phyloP scores from a whole-genome alignment of 371 early-diverging fungal species.

The Dichotomocladium elegans region DNA sequence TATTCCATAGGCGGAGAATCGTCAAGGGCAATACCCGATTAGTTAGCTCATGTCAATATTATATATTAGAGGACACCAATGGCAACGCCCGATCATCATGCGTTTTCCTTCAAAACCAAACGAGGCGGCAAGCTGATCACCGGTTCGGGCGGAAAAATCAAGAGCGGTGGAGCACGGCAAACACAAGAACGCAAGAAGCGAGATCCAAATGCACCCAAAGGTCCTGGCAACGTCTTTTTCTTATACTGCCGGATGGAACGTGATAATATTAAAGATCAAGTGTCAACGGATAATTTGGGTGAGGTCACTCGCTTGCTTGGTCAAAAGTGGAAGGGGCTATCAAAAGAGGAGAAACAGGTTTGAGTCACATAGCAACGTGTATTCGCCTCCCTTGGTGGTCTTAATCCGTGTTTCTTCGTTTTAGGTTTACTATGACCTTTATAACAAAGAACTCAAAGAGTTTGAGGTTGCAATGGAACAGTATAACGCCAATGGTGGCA shows the following conservation, averaged over 20 bases:
- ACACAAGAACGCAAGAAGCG: conserved; percentile 24
- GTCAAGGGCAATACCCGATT: too few species aligned
- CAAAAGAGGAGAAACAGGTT: conserved; percentile 43
- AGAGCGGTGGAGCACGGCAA: too few species aligned
- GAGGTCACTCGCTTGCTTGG: conserved; percentile 43
- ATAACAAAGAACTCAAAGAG: conserved; percentile 36
- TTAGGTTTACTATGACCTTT: conserved; percentile 43
- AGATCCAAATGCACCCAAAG: conserved; percentile 62
- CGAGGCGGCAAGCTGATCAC: too few species aligned
- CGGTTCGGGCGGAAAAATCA: too few species aligned
- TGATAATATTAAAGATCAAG: conserved; percentile 46
- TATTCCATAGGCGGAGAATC: too few species aligned
- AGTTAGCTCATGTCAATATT: too few species aligned
- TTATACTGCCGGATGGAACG: conserved; percentile 53
- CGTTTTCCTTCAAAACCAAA: too few species aligned
- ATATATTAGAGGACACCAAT: not conserved
- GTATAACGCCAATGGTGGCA: conserved; percentile 24
- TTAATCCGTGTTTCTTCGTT: not conserved
- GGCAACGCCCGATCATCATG: not conserved
- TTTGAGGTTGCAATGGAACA: conserved; percentile 38
- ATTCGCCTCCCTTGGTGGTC: not conserved
- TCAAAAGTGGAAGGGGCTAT: conserved; percentile 42
- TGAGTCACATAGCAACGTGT: not conserved
- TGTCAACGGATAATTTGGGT: conserved; percentile 37
- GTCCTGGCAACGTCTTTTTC: conserved; percentile 61